Percentiles rank a stretch among this genome's conserved stretches.
These are phyloP conservation scores for Candolleomyces aberdarensis DNA, from an alignment of 768 basidiomycete species.

Conservation along the genomic window DNA sequence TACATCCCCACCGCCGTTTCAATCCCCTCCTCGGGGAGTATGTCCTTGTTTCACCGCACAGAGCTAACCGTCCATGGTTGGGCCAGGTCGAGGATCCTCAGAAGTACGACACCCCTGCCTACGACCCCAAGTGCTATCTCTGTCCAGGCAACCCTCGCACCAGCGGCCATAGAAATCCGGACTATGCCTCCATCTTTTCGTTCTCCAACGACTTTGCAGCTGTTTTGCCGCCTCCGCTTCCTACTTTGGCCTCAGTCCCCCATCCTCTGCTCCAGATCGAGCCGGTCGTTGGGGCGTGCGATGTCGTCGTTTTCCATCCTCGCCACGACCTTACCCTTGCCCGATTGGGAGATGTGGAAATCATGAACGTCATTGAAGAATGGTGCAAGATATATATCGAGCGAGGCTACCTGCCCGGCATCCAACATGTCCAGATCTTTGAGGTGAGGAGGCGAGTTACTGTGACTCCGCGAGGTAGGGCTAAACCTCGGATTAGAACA, in stretches of 20 bases:
- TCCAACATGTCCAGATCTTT: conserved; percentile 85
- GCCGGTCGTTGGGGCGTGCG: conserved; percentile 80
- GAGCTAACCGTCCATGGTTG: conserved; percentile 87
- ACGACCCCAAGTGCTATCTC: conserved; percentile 79
- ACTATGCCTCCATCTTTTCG: conserved; percentile 62
- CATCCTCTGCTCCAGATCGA: conserved; percentile 63
- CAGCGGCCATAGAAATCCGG: conserved; percentile 65
- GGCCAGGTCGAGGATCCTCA: conserved; percentile 78
- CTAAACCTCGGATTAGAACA: conserved; percentile 55
- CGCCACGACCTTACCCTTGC: conserved; percentile 84
- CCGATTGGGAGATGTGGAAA: conserved; percentile 52
- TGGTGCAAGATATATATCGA: conserved; percentile 67
- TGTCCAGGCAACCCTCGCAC: conserved; percentile 83
- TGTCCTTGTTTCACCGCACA: conserved; percentile 85
- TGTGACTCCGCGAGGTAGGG: background rate
- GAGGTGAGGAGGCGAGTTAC: conserved; percentile 49
- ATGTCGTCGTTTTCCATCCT: conserved; percentile 85
- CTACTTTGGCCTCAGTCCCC: conserved; percentile 42
- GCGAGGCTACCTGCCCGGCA: conserved; percentile 62
- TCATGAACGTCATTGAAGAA: conserved; percentile 61
- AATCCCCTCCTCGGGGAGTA: conserved; percentile 79
- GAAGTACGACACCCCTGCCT: conserved; percentile 46
- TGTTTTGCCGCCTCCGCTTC: conserved; percentile 61
- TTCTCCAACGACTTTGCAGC: conserved; percentile 88
- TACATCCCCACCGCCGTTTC: conserved; percentile 68